phyloP scores from a whole-genome alignment of 2,329 filamentous ascomycete species.

The Lachnellula willkommii region DNA sequence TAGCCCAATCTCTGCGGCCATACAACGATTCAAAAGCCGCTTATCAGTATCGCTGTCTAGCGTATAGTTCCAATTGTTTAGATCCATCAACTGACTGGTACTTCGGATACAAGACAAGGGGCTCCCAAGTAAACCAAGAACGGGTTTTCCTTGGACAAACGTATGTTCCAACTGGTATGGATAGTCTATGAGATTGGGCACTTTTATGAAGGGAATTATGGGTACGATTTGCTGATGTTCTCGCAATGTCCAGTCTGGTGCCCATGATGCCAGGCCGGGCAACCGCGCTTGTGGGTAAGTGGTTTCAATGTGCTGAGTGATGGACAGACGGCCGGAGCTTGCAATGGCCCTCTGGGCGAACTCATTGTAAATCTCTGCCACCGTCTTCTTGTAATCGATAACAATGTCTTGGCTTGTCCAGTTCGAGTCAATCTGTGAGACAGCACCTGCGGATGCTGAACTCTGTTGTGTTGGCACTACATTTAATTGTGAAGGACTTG shows the following conservation, averaged over 20 bases:
- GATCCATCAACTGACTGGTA: not conserved
- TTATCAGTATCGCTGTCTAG: not conserved
- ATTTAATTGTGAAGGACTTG: not conserved
- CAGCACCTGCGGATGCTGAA: not conserved
- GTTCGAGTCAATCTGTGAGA: not conserved
- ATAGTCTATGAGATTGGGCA: not conserved
- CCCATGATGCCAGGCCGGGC: not conserved
- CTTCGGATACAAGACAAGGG: not conserved
- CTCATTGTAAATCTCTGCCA: not conserved
- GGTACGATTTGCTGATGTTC: not conserved
- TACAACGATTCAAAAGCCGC: not conserved
- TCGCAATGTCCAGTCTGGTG: not conserved
- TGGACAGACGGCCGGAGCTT: not conserved
- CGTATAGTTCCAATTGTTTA: no score
- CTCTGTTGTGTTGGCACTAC: not conserved
- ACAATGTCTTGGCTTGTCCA: not conserved
- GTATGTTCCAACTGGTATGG: not conserved
- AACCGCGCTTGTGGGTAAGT: not conserved
- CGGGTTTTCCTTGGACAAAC: not conserved
- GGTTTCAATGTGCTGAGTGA: not conserved
- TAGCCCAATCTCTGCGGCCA: not conserved
- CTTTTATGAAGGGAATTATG: not conserved
- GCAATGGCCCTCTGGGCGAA: not conserved
- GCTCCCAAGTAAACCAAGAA: not conserved
- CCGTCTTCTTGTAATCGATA: not conserved